Conservation (phyloP, 345 rosid species). For the Brassica nigra region DNA sequence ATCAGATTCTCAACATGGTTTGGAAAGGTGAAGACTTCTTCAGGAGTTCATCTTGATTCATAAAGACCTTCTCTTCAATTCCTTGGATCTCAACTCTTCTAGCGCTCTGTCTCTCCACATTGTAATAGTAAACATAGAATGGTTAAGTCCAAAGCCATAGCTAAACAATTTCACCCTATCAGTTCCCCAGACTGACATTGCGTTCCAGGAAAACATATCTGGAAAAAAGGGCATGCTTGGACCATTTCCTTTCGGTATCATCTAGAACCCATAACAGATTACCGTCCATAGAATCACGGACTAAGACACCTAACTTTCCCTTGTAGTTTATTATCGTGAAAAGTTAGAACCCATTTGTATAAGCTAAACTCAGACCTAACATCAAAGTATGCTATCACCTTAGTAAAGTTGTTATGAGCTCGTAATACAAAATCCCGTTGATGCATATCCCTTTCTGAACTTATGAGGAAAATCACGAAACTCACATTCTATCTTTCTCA, state of each 20-base stretch:
- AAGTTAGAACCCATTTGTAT: background rate
- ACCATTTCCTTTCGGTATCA: background rate
- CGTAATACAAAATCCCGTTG: background rate
- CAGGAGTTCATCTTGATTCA: background rate
- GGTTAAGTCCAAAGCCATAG: background rate
- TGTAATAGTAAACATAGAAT: background rate
- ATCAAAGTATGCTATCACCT: background rate
- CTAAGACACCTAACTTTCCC: conserved; percentile 2
- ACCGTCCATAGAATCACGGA: background rate
- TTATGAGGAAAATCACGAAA: background rate
- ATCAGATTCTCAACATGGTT: conserved; percentile 21
- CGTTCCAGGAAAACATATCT: rapidly evolving
- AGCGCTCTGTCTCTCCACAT: background rate
- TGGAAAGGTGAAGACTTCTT: background rate
- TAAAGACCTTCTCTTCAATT: background rate
- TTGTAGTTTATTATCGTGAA: background rate
- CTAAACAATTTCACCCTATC: background rate
- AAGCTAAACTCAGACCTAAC: background rate
- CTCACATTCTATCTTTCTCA: background rate
- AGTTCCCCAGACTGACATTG: background rate
- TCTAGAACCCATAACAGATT: background rate
- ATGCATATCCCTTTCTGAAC: background rate
- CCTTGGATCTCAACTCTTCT: conserved; percentile 14
- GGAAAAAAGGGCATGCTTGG: background rate
- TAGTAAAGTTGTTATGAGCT: background rate